Evolutionary conservation across 2,329 filamentous ascomycete genomes (phyloP).

Genomic region (Pyrenophora graminea): DNA sequence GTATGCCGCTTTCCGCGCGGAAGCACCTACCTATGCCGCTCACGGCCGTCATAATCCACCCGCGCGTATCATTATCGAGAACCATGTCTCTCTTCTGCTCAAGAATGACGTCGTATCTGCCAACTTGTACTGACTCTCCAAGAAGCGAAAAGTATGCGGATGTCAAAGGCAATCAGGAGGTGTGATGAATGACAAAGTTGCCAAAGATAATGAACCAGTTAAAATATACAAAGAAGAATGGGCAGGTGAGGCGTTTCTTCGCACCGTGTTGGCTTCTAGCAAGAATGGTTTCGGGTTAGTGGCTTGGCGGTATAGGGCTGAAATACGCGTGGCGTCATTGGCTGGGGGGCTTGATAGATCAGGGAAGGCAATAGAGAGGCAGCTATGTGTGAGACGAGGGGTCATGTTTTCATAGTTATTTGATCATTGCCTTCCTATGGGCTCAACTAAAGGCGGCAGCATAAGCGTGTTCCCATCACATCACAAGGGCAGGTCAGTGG

Average conservation of each 20-base stretch:
- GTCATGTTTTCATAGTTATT: no score
- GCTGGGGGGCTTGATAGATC: neutral
- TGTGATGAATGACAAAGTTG: conserved; percentile 5
- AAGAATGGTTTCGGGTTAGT: conserved; percentile 8
- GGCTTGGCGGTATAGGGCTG: conserved; percentile 9
- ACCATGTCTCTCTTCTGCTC: conserved; percentile 25
- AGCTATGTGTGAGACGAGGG: no score
- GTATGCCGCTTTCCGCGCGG: neutral
- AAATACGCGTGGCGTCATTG: conserved; percentile 9
- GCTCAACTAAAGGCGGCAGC: no score
- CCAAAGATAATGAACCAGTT: no score
- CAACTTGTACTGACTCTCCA: conserved; percentile 3
- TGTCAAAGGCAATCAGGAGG: neutral
- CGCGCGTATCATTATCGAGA: conserved; percentile 69
- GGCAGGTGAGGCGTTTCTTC: conserved; percentile 14
- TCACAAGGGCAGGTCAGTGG: neutral
- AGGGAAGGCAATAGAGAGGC: no score
- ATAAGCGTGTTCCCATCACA: no score
- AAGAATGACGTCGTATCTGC: conserved; percentile 27
- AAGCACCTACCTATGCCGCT: conserved; percentile 70
- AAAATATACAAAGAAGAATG: conserved; percentile 9
- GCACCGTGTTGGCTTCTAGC: conserved; percentile 23
- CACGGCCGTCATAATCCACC: conserved; percentile 86
- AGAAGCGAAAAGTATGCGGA: neutral
- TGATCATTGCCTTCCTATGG: no score